Base-by-base conservation (phyloP, 164 flowering plant species). In the Macadamia tetraphylla region DNA sequence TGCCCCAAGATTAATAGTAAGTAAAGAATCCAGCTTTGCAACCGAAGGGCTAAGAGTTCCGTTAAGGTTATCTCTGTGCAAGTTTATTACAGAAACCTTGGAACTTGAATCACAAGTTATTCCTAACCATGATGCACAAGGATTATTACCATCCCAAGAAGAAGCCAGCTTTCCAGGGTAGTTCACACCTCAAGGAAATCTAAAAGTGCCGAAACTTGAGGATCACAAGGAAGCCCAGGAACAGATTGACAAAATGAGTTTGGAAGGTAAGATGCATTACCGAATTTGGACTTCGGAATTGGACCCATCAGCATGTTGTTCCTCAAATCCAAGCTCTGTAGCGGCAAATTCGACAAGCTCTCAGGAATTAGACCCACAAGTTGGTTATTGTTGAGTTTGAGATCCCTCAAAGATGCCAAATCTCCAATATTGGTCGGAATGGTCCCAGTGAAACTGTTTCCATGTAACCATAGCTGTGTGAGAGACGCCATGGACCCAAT, bases 231-330 rank as follows among this genome's bases (percentile, higher is more conserved):
- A 51, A 51, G 65, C 35, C 88, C 90, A 11, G 51, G 51, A 0
- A 62, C 69, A 18, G 82, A 5, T 65, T 77, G 84, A 78, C 93
- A 88, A 58, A 88, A 88, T 0, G 69, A 30, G 66, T 88, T 88
- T 1, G 81, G 71, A 52, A 14, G 35, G 71, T 2, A 88, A 29
- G 77, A 30, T 56, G 42, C 74, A 18, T 79, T 78, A 1, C 44
- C n/a, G 5, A 87, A 71, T 72, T 78, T 84, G 58, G 85, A 82
- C 42, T 77, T 69, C 6, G 91, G 94, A 13, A 82, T 72, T 6
- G 91, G 91, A 62, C 94, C 94, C 88, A 86, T 85, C 5, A 88
- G 69, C 68, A 74, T 70, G 63, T 88, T 88, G 58, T 88, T 87
- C 74, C 75, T 83, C 82, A 88, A 77, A 77, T 83, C 81, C 57